Evolutionary conservation across 2,329 filamentous ascomycete genomes (phyloP).

Genomic region (Drechslerella stenobrocha): DNA sequence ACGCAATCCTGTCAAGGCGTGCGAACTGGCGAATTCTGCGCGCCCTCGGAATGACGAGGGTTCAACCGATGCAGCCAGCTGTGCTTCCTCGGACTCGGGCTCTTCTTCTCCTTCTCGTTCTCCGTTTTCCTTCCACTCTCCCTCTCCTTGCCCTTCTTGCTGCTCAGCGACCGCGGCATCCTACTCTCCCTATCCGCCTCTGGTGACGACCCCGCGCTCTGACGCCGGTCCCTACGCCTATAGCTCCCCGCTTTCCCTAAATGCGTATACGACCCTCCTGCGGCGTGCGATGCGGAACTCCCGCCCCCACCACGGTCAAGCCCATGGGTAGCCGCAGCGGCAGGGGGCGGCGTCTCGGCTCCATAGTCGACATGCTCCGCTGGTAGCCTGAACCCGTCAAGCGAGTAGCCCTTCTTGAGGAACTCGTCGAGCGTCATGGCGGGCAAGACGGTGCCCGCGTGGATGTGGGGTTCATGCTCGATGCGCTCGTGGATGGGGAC

Average conservation of each 20-base stretch:
- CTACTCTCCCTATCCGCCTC: slow-evolving; percentile 20
- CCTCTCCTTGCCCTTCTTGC: slow-evolving; percentile 11
- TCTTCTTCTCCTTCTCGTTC: slow-evolving; percentile 12
- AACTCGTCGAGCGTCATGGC: slow-evolving; percentile 69
- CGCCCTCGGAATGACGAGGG: slow-evolving; percentile 16
- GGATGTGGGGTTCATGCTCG: slow-evolving; percentile 68
- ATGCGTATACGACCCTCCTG: neutral
- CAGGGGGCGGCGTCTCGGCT: slow-evolving; percentile 52
- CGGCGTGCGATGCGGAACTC: slow-evolving; percentile 2
- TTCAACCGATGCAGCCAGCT: slow-evolving; percentile 34
- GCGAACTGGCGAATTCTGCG: neutral
- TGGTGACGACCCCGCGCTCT: slow-evolving; percentile 5
- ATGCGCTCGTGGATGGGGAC: slow-evolving; percentile 73
- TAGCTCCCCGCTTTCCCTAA: neutral
- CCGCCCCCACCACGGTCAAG: slow-evolving; percentile 16
- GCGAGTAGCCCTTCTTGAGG: slow-evolving; percentile 52
- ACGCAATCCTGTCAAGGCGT: neutral
- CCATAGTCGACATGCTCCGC: slow-evolving; percentile 32
- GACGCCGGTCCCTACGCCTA: slow-evolving; percentile 7
- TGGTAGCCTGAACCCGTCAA: slow-evolving; percentile 46
- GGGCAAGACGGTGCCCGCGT: slow-evolving; percentile 67
- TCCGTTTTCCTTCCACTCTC: neutral
- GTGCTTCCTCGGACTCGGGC: slow-evolving; percentile 17
- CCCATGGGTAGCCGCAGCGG: neutral
- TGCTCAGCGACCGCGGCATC: slow-evolving; percentile 21